Percentiles rank a stretch among this genome's conserved stretches.
These are phyloP conservation scores for Pyrrhoderma lamaoense DNA, from an alignment of 1,284 basidiomycete species.

Conservation along the genomic window DNA sequence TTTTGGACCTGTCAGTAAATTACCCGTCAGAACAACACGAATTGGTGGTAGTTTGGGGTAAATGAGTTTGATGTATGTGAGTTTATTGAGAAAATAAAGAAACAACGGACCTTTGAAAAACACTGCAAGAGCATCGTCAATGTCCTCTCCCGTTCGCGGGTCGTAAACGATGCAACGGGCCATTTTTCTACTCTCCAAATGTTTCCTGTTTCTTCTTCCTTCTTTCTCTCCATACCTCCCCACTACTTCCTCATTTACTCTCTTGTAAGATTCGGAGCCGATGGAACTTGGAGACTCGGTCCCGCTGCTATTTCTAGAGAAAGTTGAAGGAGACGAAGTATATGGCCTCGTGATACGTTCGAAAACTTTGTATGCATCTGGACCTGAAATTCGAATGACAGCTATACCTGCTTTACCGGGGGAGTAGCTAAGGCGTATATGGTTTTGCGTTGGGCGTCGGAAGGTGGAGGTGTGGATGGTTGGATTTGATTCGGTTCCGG, in stretches of 20 bases:
- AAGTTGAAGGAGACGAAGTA: neutral
- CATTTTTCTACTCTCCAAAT: constrained; percentile 44
- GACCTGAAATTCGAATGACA: constrained; percentile 77
- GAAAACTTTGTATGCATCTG: constrained; percentile 57
- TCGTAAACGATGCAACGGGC: constrained; percentile 64
- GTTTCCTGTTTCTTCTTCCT: constrained; percentile 18
- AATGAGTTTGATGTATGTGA: neutral
- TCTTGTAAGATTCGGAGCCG: no score
- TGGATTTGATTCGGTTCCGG: no score
- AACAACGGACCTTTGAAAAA: constrained; percentile 63
- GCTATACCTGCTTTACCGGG: constrained; percentile 77
- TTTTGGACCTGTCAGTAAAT: constrained; percentile 41
- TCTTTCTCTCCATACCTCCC: neutral
- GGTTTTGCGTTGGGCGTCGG: constrained; percentile 60
- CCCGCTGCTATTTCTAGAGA: constrained; percentile 13
- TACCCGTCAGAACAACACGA: neutral
- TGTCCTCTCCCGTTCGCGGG: constrained; percentile 48
- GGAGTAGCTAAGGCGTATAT: constrained; percentile 86
- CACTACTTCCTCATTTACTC: no score
- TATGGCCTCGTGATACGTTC: constrained; percentile 39
- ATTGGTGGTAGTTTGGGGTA: no score
- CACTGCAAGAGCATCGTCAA: constrained; percentile 80
- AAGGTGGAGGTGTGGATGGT: constrained; percentile 26
- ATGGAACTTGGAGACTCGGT: neutral
- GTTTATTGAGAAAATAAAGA: constrained; percentile 2